Evolutionary conservation across 768 basidiomycete genomes (phyloP), one percentile per base, ranked within the genome.

Genomic region (Butyriboletus loyo): DNA sequence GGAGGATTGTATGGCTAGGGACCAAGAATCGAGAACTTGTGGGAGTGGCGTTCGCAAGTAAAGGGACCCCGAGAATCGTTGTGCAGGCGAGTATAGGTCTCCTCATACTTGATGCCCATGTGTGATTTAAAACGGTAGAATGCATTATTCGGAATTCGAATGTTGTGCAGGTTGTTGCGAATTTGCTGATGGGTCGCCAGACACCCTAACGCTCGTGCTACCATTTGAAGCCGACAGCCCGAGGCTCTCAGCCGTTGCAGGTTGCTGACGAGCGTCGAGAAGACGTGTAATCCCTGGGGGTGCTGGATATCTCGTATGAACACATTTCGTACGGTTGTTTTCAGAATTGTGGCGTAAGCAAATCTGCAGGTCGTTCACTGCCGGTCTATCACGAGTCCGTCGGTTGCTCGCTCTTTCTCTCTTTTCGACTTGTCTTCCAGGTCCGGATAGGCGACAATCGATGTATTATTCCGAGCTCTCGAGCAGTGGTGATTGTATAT

Each of bases 11-110:
- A 4, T 17, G 15, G 11, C 7, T 44, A 13, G 39, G 21, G 17
- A 7, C 2, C 13, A 52, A 24, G 17, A 25, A 5, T 21, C 39
- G 14, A 39, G 25, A 17, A 32, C 44, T 37, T 37, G 39, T 10
- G 1, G 27, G 39, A 52, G 62, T 56, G 46, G 58, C 46, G 39
- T 47, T 34, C 7, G 7, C 34, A 17, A 51, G 35, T 35, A 40
- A 19, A 11, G 40, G 17, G 7, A 4, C 22, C 2, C 7, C 17
- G 3, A 30, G 36, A 19, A 36, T 30, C 21, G 17, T 11, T 45
- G 19, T 27, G 24, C 13, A 63, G 61, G 50, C 45, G 24, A 60
- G 61, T 50, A 50, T 17, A 49, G 1, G n/a, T 32, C 4, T 41
- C 45, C 45, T 34, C 0, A n/a, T 27, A 31, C 7, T 49, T 15